Percentiles rank a stretch among this genome's conserved stretches.
Conservation (phyloP, 768 basidiomycete species). For the Mycena kentingensis region DNA sequence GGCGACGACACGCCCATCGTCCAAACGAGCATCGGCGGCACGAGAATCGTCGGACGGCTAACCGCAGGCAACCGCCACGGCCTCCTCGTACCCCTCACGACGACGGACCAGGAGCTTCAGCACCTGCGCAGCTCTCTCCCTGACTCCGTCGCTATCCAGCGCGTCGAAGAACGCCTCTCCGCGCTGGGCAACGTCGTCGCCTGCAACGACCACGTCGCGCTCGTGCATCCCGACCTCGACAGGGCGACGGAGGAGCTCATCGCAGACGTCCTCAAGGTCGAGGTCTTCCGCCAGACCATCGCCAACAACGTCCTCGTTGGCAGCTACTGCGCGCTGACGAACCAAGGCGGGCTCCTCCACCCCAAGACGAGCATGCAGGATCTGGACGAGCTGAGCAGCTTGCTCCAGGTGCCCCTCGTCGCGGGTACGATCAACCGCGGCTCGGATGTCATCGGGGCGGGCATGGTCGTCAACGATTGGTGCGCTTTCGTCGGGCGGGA, state of each 20-base stretch:
- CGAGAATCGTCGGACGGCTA: constrained; percentile 89
- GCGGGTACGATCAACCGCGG: constrained; percentile 99
- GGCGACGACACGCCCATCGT: constrained; percentile 94
- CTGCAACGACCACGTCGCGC: constrained; percentile 97
- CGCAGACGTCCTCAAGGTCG: constrained; percentile 97
- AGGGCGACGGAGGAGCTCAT: constrained; percentile 99
- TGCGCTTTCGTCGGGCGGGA: constrained; percentile 98
- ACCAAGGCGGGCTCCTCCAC: constrained; percentile 97
- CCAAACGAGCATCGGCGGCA: constrained; percentile 93
- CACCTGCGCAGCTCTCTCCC: constrained; percentile 96
- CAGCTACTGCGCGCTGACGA: constrained; percentile 91
- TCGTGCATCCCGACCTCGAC: constrained; percentile 97
- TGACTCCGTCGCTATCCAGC: constrained; percentile 89
- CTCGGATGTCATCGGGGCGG: constrained; percentile 96
- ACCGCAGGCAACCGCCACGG: constrained; percentile 97
- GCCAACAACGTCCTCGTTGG: constrained; percentile 97
- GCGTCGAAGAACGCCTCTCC: constrained; percentile 95
- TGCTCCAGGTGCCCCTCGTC: constrained; percentile 93
- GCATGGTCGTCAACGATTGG: constrained; percentile 99
- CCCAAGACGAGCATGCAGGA: constrained; percentile 97
- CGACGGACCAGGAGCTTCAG: constrained; percentile 97
- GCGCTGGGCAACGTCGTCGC: constrained; percentile 98
- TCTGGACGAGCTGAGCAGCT: constrained; percentile 93
- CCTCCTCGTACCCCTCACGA: constrained; percentile 91
- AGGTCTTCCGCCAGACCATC: constrained; percentile 97